Base-by-base conservation (phyloP, 75 land plant genomes). In the Pinus albicaulis region DNA sequence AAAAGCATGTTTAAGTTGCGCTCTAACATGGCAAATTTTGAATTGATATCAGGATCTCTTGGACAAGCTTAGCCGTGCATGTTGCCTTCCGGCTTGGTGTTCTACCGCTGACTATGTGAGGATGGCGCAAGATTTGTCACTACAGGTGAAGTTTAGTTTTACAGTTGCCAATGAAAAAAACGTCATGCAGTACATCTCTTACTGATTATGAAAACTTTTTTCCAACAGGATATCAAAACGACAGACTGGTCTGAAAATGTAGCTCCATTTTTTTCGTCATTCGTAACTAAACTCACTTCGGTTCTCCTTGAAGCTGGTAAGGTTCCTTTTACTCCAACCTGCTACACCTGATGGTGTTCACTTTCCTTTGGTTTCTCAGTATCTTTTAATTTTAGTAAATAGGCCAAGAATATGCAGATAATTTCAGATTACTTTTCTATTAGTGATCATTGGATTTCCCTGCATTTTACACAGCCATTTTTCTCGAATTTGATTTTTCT, bases 221-320 rank as follows among this genome's bases (percentile, higher is more conserved):
- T 76, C 44, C 75, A 72, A 12, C 91, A 97, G 99, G 93, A 94
- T 83, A 85, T 97, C 2, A 94, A 81, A 69, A 38, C 81, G 24
- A 91, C 87, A 24, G 99, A 97, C 82, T 97, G 99, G 99, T 88
- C 99, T 22, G 79, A 83, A 60, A 56, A 97, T 81, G 93, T 97
- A 14, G 92, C 95, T 10, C 93, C 95, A 41, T 97, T 97, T 79
- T 97, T 98, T 98, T 98, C 98, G 25, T 98, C 98, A 53, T 98
- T 92, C 11, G 92, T 97, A 48, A 81, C 81, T 97, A 48, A 81
- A 82, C 38, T 86, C 98, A 19, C 93, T 92, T 11, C 87, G 19
- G 90, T 93, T 16, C 83, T 97, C 36, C 66, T 88, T 14, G 74
- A 79, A 57, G 85, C 87, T 65, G 98, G 98, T 95, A 81, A 77